Evolutionary conservation across 2,329 filamentous ascomycete genomes (phyloP).

Genomic region (Aspergillus luchuensis): DNA sequence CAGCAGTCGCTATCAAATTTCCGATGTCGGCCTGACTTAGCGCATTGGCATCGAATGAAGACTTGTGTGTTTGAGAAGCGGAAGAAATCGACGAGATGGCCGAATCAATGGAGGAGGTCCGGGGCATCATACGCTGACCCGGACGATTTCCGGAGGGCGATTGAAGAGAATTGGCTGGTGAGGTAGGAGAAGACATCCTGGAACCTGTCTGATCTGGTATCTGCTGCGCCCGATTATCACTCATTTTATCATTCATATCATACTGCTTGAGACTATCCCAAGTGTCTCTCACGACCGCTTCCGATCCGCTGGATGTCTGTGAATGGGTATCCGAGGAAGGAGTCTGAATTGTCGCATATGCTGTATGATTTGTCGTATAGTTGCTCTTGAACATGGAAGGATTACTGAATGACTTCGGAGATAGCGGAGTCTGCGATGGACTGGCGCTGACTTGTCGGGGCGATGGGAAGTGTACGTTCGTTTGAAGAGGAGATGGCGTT

Average conservation of each 20-base stretch:
- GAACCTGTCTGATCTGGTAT: conserved; percentile 30
- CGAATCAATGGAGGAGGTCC: conserved; percentile 90
- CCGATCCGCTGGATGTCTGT: conserved; percentile 20
- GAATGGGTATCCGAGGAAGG: conserved; percentile 28
- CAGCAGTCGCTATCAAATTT: conserved; percentile 77
- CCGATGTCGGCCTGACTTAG: conserved; percentile 74
- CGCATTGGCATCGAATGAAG: conserved; percentile 57
- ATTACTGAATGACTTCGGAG: conserved; percentile 28
- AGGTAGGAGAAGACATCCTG: conserved; percentile 33
- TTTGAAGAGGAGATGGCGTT: conserved; percentile 35
- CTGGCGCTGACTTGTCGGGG: conserved; percentile 24
- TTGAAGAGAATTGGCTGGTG: conserved; percentile 32
- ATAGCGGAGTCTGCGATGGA: conserved; percentile 30
- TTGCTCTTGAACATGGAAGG: conserved; percentile 25
- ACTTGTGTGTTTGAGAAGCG: conserved; percentile 60
- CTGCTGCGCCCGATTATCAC: conserved; percentile 29
- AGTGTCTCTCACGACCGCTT: conserved; percentile 16
- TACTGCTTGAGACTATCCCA: conserved; percentile 20
- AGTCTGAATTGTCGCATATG: conserved; percentile 35
- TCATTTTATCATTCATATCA: conserved; percentile 27
- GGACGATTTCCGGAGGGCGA: conserved; percentile 34
- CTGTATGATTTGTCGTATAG: conserved; percentile 26
- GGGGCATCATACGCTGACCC: conserved; percentile 52
- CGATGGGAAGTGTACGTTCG: conserved; percentile 28
- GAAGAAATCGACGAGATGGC: conserved; percentile 77